A percentile compares a stretch with the other conserved stretches of the same genome.
These are phyloP conservation scores for Microdochium nivale DNA, from an alignment of 2,329 filamentous ascomycete species.

Conservation along the genomic window DNA sequence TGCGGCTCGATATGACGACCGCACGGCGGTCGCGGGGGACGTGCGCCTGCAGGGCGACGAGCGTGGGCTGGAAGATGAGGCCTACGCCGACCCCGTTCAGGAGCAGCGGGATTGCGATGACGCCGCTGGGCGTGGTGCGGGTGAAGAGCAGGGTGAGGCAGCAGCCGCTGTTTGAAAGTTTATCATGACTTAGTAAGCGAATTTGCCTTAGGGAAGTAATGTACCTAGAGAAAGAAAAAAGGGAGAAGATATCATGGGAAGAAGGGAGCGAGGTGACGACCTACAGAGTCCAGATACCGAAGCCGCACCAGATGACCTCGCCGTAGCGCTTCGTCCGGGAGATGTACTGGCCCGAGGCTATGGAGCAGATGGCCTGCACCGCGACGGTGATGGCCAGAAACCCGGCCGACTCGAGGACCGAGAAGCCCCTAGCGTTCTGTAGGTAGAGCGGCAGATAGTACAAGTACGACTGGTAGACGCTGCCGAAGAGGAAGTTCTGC, in stretches of 20 bases:
- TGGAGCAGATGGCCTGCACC: constrained; percentile 35
- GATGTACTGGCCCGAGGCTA: constrained; percentile 47
- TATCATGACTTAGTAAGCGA: too few relatives aligned
- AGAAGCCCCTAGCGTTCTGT: constrained; percentile 39
- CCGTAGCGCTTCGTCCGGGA: constrained; percentile 47
- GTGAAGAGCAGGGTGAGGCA: constrained; percentile 43
- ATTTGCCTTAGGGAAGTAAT: too few relatives aligned
- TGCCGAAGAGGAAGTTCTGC: constrained; percentile 52
- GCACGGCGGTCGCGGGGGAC: constrained; percentile 47
- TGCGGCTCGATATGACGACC: constrained; percentile 52
- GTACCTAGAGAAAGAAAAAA: neutral
- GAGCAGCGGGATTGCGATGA: constrained; percentile 40
- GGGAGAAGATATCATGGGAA: too few relatives aligned
- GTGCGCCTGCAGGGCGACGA: constrained; percentile 52
- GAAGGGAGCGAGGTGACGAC: constrained; percentile 2
- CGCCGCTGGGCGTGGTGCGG: constrained; percentile 30
- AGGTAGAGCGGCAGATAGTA: constrained; percentile 57
- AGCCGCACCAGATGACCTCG: constrained; percentile 42
- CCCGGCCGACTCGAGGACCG: constrained; percentile 36
- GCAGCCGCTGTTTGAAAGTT: constrained; percentile 30
- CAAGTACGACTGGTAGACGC: constrained; percentile 48
- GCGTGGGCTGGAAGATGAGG: constrained; percentile 33
- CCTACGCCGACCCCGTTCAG: constrained; percentile 46
- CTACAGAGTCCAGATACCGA: constrained; percentile 24
- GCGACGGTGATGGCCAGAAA: constrained; percentile 40